Evolutionary conservation across 2,329 filamentous ascomycete genomes (phyloP).

Genomic region (Coniochaeta hoffmannii): DNA sequence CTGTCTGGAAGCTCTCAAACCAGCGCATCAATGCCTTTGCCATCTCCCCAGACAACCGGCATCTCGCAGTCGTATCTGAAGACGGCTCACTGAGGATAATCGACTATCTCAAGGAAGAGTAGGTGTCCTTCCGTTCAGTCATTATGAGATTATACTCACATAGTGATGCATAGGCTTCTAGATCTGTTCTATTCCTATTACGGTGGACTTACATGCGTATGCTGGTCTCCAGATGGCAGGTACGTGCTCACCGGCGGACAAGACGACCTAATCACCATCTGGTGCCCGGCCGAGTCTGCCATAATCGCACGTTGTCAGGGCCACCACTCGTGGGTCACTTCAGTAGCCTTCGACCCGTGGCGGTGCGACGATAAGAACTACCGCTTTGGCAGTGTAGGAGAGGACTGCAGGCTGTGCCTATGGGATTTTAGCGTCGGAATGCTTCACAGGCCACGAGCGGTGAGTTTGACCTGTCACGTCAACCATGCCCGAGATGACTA

Average conservation of each 20-base stretch:
- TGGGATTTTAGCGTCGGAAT: conserved; percentile 99
- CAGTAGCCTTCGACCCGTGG: conserved; percentile 94
- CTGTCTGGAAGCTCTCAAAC: conserved; percentile 87
- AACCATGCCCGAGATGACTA: neutral
- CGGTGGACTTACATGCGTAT: conserved; percentile 84
- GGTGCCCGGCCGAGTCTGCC: conserved; percentile 76
- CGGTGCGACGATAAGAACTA: conserved; percentile 93
- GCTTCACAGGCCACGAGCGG: conserved; percentile 77
- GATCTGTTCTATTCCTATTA: conserved; percentile 90
- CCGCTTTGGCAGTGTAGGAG: conserved; percentile 90
- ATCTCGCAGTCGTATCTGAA: conserved; percentile 85
- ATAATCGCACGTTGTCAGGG: conserved; percentile 91
- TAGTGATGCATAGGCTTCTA: conserved; percentile 55
- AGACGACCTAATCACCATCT: conserved; percentile 93
- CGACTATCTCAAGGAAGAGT: conserved; percentile 88
- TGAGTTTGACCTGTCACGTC: conserved; percentile 37
- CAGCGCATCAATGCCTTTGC: conserved; percentile 85
- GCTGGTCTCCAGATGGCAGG: conserved; percentile 95
- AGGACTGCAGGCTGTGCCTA: conserved; percentile 81
- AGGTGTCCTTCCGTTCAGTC: conserved; percentile 21
- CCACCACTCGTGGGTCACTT: conserved; percentile 91
- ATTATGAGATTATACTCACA: conserved; percentile 3
- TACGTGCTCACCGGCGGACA: conserved; percentile 94
- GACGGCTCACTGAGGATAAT: conserved; percentile 86
- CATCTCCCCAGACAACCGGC: conserved; percentile 82